Evolutionary conservation across 345 rosid genomes (phyloP).

Genomic region (Litchi chinensis): DNA sequence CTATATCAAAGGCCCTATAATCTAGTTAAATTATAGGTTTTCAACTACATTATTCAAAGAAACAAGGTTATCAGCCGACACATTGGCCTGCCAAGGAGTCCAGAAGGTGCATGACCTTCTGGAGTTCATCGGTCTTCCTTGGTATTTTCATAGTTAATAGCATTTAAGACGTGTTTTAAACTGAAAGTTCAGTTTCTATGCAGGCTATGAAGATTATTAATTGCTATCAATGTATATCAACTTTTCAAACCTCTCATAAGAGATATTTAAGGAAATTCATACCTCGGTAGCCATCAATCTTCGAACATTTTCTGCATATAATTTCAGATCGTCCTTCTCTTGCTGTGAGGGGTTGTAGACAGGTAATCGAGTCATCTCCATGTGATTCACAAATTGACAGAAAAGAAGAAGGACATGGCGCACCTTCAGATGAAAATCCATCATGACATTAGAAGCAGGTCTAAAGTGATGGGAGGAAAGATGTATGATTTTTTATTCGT

Average conservation of each 20-base stretch:
- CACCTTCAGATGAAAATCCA: slow-evolving; percentile 44
- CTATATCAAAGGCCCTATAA: slow-evolving; percentile 1
- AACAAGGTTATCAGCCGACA: slow-evolving; percentile 6
- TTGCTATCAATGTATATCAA: not conserved
- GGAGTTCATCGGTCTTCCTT: not conserved
- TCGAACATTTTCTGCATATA: slow-evolving; percentile 82
- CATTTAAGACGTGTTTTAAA: slow-evolving; percentile 2
- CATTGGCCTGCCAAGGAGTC: not conserved
- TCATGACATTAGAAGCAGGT: not conserved
- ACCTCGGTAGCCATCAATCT: slow-evolving; percentile 92
- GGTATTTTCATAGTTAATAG: not conserved
- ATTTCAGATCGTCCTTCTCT: slow-evolving; percentile 89
- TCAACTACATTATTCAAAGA: not conserved
- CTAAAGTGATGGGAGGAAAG: not conserved
- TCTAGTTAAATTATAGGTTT: not conserved
- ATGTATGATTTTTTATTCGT: not conserved
- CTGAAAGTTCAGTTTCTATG: not conserved
- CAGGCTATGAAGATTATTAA: not conserved
- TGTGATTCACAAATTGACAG: slow-evolving; percentile 84
- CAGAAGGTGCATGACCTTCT: not conserved
- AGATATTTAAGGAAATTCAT: slow-evolving; percentile 21
- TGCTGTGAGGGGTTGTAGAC: slow-evolving; percentile 86
- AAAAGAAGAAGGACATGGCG: slow-evolving; percentile 87
- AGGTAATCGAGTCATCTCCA: slow-evolving; percentile 78
- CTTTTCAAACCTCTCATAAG: slow-evolving; percentile 1